phyloP scores from a whole-genome alignment of 2,329 filamentous ascomycete genomes.

The Colletotrichum sp. region DNA sequence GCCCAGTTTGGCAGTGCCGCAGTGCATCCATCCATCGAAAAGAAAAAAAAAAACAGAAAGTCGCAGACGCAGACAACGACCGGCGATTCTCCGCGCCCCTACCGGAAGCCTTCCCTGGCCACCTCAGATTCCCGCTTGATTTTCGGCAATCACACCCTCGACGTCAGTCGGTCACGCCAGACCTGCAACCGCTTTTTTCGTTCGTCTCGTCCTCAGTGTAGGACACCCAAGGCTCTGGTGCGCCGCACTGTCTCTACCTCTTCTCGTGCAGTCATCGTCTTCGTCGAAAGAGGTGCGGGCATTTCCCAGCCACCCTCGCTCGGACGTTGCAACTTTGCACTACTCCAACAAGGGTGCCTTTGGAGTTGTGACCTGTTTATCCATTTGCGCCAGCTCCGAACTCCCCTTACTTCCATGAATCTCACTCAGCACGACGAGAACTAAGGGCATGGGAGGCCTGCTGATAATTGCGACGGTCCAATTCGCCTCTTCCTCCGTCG shows the following conservation, averaged over 20 bases:
- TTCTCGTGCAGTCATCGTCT: neutral
- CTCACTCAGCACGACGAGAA: neutral
- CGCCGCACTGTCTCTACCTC: neutral
- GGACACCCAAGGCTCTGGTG: neutral
- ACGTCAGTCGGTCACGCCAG: neutral
- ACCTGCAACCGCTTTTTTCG: neutral
- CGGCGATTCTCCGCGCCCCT: neutral
- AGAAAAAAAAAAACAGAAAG: neutral
- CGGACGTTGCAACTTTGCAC: conserved; percentile 1
- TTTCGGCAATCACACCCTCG: neutral
- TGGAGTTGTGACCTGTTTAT: neutral
- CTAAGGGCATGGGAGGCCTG: neutral
- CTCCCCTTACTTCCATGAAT: neutral
- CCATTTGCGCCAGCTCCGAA: neutral
- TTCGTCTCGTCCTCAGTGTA: neutral
- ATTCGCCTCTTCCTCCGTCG: neutral
- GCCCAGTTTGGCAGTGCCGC: neutral
- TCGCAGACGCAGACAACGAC: neutral
- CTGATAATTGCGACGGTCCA: neutral
- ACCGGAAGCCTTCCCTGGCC: conserved; percentile 1
- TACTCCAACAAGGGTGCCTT: neutral
- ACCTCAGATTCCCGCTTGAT: neutral
- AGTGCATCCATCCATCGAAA: neutral
- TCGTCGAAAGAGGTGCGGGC: conserved; percentile 4
- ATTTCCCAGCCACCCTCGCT: conserved; percentile 14